These are phyloP conservation scores for Aureobasidium subglaciale DNA, from an alignment of 2,329 filamentous ascomycete species.

Conservation along the genomic window DNA sequence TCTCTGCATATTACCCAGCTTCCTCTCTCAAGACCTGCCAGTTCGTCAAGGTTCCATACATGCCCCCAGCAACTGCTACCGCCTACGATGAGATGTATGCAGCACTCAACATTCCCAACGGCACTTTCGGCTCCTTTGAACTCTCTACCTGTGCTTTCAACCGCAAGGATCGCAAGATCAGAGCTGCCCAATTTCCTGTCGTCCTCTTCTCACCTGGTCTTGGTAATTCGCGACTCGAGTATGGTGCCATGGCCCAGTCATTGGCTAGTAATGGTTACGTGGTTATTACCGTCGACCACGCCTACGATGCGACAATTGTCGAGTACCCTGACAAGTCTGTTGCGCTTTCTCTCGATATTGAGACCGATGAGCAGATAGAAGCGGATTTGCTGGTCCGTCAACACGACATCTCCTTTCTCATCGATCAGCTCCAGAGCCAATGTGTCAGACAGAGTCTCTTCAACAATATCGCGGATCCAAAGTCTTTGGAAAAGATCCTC, in stretches of 20 bases:
- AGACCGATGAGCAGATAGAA: not conserved
- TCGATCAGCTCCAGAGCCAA: not conserved
- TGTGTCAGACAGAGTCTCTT: not conserved
- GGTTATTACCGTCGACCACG: slow-evolving; percentile 45
- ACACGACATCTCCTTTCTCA: not conserved
- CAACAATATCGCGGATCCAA: not conserved
- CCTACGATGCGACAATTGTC: slow-evolving; percentile 40
- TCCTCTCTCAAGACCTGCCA: slow-evolving; percentile 1
- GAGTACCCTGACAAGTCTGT: slow-evolving; percentile 31
- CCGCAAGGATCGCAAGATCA: slow-evolving; percentile 26
- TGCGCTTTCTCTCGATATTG: not conserved
- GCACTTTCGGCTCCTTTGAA: slow-evolving; percentile 15
- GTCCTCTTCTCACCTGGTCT: slow-evolving; percentile 38
- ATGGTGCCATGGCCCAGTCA: slow-evolving; percentile 38
- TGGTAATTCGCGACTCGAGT: slow-evolving; percentile 37
- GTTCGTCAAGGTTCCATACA: slow-evolving; percentile 13
- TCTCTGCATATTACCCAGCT: slow-evolving; percentile 17
- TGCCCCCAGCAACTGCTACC: slow-evolving; percentile 13
- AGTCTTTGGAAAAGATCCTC: not conserved
- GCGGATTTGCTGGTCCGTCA: not conserved
- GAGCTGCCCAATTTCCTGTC: not conserved
- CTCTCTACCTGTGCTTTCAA: slow-evolving; percentile 12
- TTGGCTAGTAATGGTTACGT: slow-evolving; percentile 42
- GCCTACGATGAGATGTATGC: slow-evolving; percentile 13
- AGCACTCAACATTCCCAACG: slow-evolving; percentile 15